phyloP scores from a whole-genome alignment of 306 rosid genomes.

The Alnus rubra region DNA sequence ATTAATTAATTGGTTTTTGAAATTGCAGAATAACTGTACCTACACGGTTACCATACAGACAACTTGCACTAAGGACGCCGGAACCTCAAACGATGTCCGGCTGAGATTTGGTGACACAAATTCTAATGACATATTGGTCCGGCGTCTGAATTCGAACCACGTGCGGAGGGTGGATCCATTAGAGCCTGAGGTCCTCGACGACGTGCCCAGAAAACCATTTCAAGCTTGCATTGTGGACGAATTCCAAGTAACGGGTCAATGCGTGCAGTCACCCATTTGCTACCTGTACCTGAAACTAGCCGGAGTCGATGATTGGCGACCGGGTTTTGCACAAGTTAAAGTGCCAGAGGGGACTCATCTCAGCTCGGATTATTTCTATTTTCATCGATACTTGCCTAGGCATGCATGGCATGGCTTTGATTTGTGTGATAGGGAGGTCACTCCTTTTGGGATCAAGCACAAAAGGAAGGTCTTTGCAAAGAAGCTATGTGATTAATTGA shows the following conservation, averaged over 20 bases:
- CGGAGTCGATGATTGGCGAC: conserved; percentile 82
- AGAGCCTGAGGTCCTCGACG: conserved; percentile 57
- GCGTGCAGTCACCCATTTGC: conserved; percentile 65
- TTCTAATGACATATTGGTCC: conserved; percentile 60
- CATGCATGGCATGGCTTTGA: conserved; percentile 81
- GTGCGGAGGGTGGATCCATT: conserved; percentile 56
- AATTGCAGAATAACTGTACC: conserved; percentile 55
- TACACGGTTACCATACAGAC: conserved; percentile 67
- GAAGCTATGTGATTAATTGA: not conserved
- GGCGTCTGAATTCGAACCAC: conserved; percentile 60
- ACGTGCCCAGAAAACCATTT: conserved; percentile 68
- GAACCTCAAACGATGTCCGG: conserved; percentile 63
- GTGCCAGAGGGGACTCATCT: conserved; percentile 48
- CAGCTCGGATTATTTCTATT: conserved; percentile 58
- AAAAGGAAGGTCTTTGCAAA: conserved; percentile 44
- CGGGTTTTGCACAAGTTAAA: conserved; percentile 61
- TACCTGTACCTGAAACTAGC: conserved; percentile 62
- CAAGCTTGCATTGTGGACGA: conserved; percentile 78
- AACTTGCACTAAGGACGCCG: conserved; percentile 78
- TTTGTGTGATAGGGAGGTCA: conserved; percentile 60
- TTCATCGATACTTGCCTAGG: conserved; percentile 60
- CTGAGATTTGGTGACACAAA: conserved; percentile 78
- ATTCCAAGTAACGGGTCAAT: conserved; percentile 58
- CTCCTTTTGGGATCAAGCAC: conserved; percentile 66
- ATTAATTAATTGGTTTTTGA: not conserved